These are phyloP conservation scores for Ceratocystis albifundus DNA, from an alignment of 2,329 filamentous ascomycete genomes.

Conservation along the genomic window DNA sequence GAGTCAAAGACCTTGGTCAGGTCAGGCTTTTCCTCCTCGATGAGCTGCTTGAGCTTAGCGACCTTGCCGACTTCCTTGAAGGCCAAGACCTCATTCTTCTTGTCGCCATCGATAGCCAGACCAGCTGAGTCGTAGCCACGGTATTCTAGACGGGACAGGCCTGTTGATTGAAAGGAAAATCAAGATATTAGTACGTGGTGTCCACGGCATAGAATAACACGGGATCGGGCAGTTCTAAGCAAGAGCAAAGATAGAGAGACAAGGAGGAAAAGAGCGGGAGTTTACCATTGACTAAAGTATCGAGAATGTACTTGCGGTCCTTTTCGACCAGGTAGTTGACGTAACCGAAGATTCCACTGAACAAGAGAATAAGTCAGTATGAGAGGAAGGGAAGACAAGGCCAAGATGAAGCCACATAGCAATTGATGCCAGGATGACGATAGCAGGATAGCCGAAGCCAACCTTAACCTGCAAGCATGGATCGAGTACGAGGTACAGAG, in stretches of 20 bases:
- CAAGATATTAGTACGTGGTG: constrained; percentile 1
- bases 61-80: constrained; percentile 99
- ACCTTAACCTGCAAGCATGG: neutral
- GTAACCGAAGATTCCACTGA: constrained; percentile 91
- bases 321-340: constrained; percentile 99
- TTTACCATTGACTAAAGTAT: constrained; percentile 91
- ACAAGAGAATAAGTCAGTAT: constrained; percentile 23
- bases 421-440: neutral
- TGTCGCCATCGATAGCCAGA: constrained; percentile 91
- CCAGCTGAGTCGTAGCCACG: constrained; percentile 97
- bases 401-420: neutral
- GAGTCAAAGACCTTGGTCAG: constrained; percentile 91
- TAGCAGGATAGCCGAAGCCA: neutral
- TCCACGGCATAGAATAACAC: neutral
- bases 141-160: constrained; percentile 91
- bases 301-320: constrained; percentile 90
- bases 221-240: too few species aligned
- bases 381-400: constrained; percentile 16
- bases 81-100: constrained; percentile 93
- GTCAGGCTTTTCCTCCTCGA: constrained; percentile 72
- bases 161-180: constrained; percentile 36
- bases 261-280: constrained; percentile 27
- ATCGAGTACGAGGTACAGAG: neutral
- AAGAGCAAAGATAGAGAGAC: neutral
- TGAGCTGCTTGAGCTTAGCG: constrained; percentile 86